A percentile compares a stretch with the other conserved stretches of the same genome.
Evolutionary conservation across 139 green algal genomes (phyloP).

Genomic region (Diplosphaera chodatii): DNA sequence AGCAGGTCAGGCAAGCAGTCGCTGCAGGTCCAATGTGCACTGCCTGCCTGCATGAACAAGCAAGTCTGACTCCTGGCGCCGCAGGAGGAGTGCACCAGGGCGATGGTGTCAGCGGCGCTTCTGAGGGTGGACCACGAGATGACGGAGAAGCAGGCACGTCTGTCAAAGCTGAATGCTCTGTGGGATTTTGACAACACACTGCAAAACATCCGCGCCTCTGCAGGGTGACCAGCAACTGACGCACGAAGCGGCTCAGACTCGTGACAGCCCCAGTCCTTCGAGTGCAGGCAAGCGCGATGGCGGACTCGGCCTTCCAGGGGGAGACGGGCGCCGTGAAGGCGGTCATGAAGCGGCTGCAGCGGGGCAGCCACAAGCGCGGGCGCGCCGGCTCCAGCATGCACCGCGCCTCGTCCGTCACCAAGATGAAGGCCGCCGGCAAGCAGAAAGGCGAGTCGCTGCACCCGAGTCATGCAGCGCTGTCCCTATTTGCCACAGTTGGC

Average conservation of each 20-base stretch:
- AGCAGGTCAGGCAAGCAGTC: too few species aligned
- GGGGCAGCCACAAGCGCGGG: neutral
- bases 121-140: constrained; percentile 21
- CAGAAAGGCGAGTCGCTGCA: neutral
- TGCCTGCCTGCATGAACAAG: too few species aligned
- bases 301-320: constrained; percentile 10
- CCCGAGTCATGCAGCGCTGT: too few species aligned
- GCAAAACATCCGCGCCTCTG: too few species aligned
- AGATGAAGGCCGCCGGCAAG: constrained; percentile 7
- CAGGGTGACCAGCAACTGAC: too few species aligned
- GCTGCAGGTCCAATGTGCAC: too few species aligned
- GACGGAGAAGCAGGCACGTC: constrained; percentile 16
- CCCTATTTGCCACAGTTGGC: too few species aligned
- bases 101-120: constrained; percentile 25
- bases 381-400: neutral
- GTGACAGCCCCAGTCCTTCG: neutral
- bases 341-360: constrained; percentile 24
- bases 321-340: constrained; percentile 19
- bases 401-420: neutral
- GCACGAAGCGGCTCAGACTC: too few species aligned
- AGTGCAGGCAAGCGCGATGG: constrained; percentile 1
- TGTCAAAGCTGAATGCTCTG: too few species aligned
- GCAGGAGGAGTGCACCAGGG: constrained; percentile 24
- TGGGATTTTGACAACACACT: too few species aligned
- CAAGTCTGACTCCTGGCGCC: too few species aligned